Conservation (phyloP, 2,329 filamentous ascomycete species). For the Neofusicoccum ribis region DNA sequence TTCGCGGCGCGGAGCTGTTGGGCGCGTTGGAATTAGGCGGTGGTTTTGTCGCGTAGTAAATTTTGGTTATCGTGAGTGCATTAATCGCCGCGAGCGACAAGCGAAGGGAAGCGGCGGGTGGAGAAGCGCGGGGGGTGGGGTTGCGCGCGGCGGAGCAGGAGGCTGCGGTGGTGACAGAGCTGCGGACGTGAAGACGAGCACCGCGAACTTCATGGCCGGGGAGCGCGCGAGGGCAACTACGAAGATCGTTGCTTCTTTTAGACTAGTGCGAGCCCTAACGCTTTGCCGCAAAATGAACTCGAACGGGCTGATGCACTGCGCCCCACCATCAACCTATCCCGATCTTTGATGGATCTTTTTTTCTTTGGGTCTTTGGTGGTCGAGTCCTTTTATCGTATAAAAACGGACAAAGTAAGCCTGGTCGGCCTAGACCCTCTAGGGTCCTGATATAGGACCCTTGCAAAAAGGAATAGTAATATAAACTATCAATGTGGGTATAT, state of each 20-base stretch:
- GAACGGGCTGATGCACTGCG: too few species aligned
- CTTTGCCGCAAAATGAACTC: neutral
- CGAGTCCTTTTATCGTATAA: too few species aligned
- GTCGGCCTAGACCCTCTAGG: too few species aligned
- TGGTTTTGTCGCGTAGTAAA: neutral
- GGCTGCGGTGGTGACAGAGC: slow-evolving; percentile 1
- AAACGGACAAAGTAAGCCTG: too few species aligned
- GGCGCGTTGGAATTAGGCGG: neutral
- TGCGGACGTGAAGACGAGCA: slow-evolving; percentile 56
- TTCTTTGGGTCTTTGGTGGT: too few species aligned
- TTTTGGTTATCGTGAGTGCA: neutral
- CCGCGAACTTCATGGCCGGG: slow-evolving; percentile 16
- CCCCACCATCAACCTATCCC: too few species aligned
- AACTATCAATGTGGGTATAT: neutral
- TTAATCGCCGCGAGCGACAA: slow-evolving; percentile 5
- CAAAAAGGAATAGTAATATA: neutral
- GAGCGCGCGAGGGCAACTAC: slow-evolving; percentile 36
- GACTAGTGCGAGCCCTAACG: neutral
- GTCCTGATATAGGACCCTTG: too few species aligned
- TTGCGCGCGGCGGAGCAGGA: neutral
- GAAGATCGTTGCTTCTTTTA: neutral
- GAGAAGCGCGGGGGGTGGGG: neutral
- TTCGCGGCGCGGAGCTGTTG: neutral
- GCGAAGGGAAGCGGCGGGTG: slow-evolving; percentile 2
- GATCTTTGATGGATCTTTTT: too few species aligned